Evolutionary conservation across 164 flowering plant genomes (phyloP), one percentile per base, ranked within the genome.

Genomic region (Piper betle): DNA sequence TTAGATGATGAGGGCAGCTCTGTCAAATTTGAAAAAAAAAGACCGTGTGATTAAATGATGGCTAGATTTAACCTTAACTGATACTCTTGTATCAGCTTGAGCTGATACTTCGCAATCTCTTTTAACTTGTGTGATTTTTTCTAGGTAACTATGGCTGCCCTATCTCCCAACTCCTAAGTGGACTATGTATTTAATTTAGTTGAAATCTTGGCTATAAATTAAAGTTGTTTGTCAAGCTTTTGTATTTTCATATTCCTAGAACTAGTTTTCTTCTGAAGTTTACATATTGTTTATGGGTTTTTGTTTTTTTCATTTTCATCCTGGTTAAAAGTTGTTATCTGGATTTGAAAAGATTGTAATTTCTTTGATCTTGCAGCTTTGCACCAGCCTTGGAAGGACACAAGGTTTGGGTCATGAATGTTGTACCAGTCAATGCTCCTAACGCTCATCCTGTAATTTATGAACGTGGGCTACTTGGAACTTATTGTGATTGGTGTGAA

Each of bases 401-500:
- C 52, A 77, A 87, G 60, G 88, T 88, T 9, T 93, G 99, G 99
- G 97, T 93, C 65, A 85, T 93, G 91, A 90, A 85, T 69, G 96
- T 93, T 50, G 82, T 93, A 20, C 94, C 96, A 10, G 83, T 84
- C 60, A 80, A 90, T 79, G 84, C 94, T 59, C 88, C 96, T 13
- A 81, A 93, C 62, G 87, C 98, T n/a, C 86, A 89, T 60, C 88
- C 97, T 3, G 59, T 87, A 38, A 87, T 93, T 20, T 93, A 68
- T 69, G 97, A 89, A 62, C 94, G 98, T 13, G 98, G 97, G 9
- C 88, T 93, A 61, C 17, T 84, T 18, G 98, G 97, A 11, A 56
- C 84, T 53, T 90, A 87, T 80, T 97, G 89, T 66, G 97, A 93
- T 66, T 93, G 98, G 97, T 93, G 98, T 25, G 98, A 93, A 68